A percentile compares a stretch with the other conserved stretches of the same genome.
phyloP scores from a whole-genome alignment of 192 early-diverging fungal species.

The Rhizophagus sp. region DNA sequence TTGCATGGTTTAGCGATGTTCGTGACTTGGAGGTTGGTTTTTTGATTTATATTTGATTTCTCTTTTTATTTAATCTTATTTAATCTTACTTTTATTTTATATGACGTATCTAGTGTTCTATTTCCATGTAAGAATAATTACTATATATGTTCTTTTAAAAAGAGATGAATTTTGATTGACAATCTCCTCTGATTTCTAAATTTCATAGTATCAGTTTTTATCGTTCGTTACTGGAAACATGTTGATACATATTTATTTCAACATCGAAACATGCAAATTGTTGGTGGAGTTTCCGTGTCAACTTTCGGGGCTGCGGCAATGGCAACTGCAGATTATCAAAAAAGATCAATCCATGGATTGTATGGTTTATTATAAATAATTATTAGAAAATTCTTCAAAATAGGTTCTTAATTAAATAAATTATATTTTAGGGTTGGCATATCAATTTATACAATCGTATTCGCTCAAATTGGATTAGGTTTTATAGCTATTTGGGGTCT shows the following conservation, averaged over 20 bases:
- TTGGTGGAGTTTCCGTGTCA: slow-evolving; percentile 21
- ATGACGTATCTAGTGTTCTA: background rate
- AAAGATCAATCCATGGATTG: background rate
- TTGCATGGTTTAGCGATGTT: slow-evolving; percentile 28
- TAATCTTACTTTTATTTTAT: background rate
- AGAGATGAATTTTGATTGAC: background rate
- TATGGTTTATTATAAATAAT: background rate
- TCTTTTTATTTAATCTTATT: background rate
- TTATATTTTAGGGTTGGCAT: slow-evolving; percentile 15
- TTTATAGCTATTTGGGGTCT: slow-evolving; percentile 22
- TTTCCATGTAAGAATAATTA: background rate
- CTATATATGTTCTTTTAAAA: background rate
- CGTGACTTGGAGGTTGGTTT: slow-evolving; percentile 16
- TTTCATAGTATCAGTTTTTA: slow-evolving; percentile 21
- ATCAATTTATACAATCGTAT: slow-evolving; percentile 10
- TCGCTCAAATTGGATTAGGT: slow-evolving; percentile 25
- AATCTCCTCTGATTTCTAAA: background rate
- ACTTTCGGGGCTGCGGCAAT: slow-evolving; percentile 31
- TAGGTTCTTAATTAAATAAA: no score
- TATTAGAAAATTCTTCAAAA: background rate
- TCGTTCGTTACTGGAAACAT: slow-evolving; percentile 29
- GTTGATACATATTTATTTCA: slow-evolving; percentile 12
- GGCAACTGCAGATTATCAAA: background rate
- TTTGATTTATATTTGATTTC: background rate
- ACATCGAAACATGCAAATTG: slow-evolving; percentile 29